A percentile compares a stretch with the other conserved stretches of the same genome.
Conservation (phyloP, 164 flowering plant species). For the Warburgia ugandensis region DNA sequence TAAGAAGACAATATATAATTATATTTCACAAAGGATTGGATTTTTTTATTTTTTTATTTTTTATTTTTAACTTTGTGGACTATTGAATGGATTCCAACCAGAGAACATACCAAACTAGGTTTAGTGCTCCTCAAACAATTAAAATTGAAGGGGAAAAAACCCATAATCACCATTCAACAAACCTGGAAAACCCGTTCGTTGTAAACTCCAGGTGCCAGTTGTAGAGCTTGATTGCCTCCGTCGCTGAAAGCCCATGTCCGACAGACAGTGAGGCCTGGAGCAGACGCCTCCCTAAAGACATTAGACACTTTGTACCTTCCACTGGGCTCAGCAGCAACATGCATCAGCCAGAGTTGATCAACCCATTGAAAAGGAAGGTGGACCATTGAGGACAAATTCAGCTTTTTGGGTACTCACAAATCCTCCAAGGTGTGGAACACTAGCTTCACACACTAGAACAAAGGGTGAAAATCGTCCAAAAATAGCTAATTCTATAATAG, state of each 20-base stretch:
- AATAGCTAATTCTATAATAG: not conserved
- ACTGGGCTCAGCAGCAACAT: conserved; percentile 21
- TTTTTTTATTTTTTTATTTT: too few species aligned
- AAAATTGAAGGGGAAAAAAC: too few species aligned
- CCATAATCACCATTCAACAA: too few species aligned
- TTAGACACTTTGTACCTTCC: conserved; percentile 20
- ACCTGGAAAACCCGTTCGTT: conserved; percentile 24
- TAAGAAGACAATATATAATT: too few species aligned
- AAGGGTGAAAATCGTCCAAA: not conserved
- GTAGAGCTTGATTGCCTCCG: conserved; percentile 22
- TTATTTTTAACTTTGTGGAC: too few species aligned
- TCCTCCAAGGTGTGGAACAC: conserved; percentile 2
- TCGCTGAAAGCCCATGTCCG: conserved; percentile 30
- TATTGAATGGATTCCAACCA: too few species aligned
- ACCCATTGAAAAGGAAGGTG: conserved; percentile 27
- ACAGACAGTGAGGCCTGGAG: conserved; percentile 20
- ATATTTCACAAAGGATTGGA: too few species aligned
- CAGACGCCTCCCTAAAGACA: conserved; percentile 19
- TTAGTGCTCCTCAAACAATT: too few species aligned
- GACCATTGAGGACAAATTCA: conserved; percentile 19
- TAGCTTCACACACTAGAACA: conserved; percentile 4
- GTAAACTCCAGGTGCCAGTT: conserved; percentile 25
- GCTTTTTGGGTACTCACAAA: conserved; percentile 15
- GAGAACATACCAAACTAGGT: too few species aligned
- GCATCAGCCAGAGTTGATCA: conserved; percentile 33